Conservation (phyloP, 1,284 basidiomycete species). For the Rhizopogon hawkerae region DNA sequence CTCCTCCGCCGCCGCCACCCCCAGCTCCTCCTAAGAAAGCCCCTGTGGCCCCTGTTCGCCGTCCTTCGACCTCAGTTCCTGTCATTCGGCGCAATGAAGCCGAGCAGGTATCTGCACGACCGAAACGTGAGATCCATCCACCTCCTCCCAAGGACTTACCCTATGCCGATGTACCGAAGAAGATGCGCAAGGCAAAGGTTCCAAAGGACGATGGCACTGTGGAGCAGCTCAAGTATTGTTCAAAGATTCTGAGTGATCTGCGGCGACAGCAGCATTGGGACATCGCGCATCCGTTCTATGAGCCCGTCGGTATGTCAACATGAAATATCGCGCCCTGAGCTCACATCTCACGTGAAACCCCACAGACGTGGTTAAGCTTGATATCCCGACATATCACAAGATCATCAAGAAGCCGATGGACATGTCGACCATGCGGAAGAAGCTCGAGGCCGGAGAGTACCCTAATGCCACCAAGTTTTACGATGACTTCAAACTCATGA, state of each 20-base stretch:
- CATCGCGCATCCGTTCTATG: constrained; percentile 82
- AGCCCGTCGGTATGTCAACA: constrained; percentile 73
- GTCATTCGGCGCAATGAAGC: constrained; percentile 67
- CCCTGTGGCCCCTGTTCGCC: constrained; percentile 36
- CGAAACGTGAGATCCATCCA: constrained; percentile 95
- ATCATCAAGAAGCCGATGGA: constrained; percentile 95
- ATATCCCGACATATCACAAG: constrained; percentile 80
- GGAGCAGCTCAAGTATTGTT: constrained; percentile 83
- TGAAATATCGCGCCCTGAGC: background rate
- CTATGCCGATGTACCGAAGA: constrained; percentile 71
- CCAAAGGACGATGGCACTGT: constrained; percentile 62
- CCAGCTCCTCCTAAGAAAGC: constrained; percentile 40
- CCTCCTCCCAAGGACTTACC: constrained; percentile 88
- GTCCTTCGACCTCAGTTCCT: constrained; percentile 70
- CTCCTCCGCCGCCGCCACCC: constrained; percentile 29
- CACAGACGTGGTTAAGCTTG: constrained; percentile 67
- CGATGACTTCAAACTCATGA: constrained; percentile 90
- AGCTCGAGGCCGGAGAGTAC: constrained; percentile 75
- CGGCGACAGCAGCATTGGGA: constrained; percentile 72
- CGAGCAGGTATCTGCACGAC: constrained; percentile 55
- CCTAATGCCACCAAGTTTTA: constrained; percentile 70
- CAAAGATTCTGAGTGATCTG: constrained; percentile 70
- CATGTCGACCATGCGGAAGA: constrained; percentile 77
- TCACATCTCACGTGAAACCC: background rate
- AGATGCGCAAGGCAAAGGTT: constrained; percentile 52